Conservation (phyloP, 768 basidiomycete genomes). For the Suillus luteus region DNA sequence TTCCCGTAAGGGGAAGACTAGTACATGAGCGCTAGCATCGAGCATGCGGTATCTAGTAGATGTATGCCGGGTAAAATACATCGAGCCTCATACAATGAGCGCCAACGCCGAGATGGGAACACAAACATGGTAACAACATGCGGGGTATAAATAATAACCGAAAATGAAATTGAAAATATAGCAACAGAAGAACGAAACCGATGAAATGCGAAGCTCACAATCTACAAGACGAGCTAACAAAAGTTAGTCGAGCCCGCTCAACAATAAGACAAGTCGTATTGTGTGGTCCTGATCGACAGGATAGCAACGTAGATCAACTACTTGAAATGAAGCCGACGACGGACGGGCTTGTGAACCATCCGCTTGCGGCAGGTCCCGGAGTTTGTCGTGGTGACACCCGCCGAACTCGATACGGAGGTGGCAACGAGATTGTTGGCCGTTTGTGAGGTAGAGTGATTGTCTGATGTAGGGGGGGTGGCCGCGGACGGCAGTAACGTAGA, state of each 20-base stretch:
- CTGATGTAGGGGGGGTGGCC: neutral
- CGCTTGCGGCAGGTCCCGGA: neutral
- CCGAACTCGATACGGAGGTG: neutral
- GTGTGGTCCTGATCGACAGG: conserved; percentile 3
- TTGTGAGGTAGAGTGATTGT: neutral
- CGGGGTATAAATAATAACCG: neutral
- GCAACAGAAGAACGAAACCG: neutral
- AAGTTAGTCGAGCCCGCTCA: neutral
- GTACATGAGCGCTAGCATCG: neutral
- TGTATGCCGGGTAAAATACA: neutral
- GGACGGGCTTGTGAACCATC: neutral
- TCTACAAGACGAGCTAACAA: conserved; percentile 1
- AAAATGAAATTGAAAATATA: no score
- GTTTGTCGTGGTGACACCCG: neutral
- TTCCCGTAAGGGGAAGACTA: neutral
- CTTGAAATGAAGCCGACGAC: neutral
- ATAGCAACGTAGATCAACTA: neutral
- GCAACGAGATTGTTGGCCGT: conserved; percentile 2
- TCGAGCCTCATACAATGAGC: conserved; percentile 5
- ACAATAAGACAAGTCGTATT: neutral
- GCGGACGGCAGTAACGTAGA: neutral
- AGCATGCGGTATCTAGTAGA: neutral
- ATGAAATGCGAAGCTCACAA: neutral
- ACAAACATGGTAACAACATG: neutral
- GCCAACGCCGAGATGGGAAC: neutral